Evolutionary conservation across 2,329 filamentous ascomycete genomes (phyloP).

Genomic region (Colletotrichum truncatum): DNA sequence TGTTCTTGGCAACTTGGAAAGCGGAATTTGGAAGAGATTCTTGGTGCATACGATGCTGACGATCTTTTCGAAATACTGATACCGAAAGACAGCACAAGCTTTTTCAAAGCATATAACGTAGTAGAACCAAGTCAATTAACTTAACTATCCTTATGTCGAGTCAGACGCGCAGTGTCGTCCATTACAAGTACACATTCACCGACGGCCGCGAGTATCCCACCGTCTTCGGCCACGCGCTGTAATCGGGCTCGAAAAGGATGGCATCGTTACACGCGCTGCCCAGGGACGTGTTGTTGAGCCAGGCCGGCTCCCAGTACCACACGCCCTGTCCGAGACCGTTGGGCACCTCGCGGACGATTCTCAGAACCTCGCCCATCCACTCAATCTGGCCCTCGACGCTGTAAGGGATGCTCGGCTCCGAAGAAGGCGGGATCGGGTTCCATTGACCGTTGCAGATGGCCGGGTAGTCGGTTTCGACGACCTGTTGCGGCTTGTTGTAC

Average conservation of each 20-base stretch:
- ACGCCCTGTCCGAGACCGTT: constrained; percentile 15
- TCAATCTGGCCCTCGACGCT: constrained; percentile 18
- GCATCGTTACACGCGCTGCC: constrained; percentile 26
- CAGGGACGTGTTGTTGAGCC: constrained; percentile 23
- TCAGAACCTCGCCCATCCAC: constrained; percentile 14
- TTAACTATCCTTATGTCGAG: too few species aligned
- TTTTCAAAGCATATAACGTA: too few species aligned
- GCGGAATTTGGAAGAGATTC: too few species aligned
- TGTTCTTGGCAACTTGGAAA: too few species aligned
- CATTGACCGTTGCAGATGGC: constrained; percentile 23
- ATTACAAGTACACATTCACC: constrained; percentile 13
- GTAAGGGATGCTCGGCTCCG: constrained; percentile 26
- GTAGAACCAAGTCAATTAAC: too few species aligned
- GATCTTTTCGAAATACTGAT: too few species aligned
- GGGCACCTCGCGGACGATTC: constrained; percentile 14
- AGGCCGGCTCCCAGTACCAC: constrained; percentile 23
- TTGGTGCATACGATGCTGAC: too few species aligned
- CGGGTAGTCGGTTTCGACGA: constrained; percentile 27
- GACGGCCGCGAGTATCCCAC: constrained; percentile 20
- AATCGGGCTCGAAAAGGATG: constrained; percentile 23
- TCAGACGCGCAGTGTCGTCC: background rate
- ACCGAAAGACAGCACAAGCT: too few species aligned
- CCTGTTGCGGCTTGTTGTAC: constrained; percentile 26
- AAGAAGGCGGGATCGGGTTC: constrained; percentile 21
- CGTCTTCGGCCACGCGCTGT: constrained; percentile 21